Conservation (phyloP, 805 yeast genomes). For the Pichia scutulata region DNA sequence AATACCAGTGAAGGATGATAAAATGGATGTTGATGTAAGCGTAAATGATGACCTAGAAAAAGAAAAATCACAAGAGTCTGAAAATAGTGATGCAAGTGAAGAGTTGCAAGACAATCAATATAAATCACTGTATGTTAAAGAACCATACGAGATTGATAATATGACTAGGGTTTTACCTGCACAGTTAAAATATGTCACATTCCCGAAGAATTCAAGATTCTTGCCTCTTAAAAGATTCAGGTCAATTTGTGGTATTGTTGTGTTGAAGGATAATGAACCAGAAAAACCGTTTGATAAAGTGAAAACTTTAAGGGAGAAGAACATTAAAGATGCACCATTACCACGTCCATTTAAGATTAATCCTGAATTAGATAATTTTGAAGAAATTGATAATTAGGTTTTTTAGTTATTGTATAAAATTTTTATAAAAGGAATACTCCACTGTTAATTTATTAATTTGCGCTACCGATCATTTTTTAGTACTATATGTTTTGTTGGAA, state of each 20-base stretch:
- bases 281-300: constrained; percentile 56
- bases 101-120: constrained; percentile 25
- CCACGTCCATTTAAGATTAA: constrained; percentile 64
- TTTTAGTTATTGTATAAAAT: neutral
- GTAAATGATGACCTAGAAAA: constrained; percentile 22
- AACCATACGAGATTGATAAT: constrained; percentile 66
- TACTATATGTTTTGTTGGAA: too few species aligned
- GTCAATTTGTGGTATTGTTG: constrained; percentile 63
- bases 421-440: neutral
- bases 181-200: constrained; percentile 77
- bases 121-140: constrained; percentile 46
- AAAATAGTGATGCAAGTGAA: constrained; percentile 15
- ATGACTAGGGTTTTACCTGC: constrained; percentile 85
- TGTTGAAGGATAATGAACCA: constrained; percentile 57
- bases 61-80: constrained; percentile 17
- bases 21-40: constrained; percentile 34
- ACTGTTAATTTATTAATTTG: neutral
- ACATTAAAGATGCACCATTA: constrained; percentile 64
- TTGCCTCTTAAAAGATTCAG: constrained; percentile 74
- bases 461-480: neutral
- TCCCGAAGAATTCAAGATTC: constrained; percentile 66
- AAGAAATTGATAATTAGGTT: constrained; percentile 10
- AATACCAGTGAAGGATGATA: constrained; percentile 41
- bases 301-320: constrained; percentile 77
- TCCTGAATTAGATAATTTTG: constrained; percentile 31